These are phyloP conservation scores for Hevea brasiliensis DNA, from an alignment of 345 rosid species.

Conservation along the genomic window DNA sequence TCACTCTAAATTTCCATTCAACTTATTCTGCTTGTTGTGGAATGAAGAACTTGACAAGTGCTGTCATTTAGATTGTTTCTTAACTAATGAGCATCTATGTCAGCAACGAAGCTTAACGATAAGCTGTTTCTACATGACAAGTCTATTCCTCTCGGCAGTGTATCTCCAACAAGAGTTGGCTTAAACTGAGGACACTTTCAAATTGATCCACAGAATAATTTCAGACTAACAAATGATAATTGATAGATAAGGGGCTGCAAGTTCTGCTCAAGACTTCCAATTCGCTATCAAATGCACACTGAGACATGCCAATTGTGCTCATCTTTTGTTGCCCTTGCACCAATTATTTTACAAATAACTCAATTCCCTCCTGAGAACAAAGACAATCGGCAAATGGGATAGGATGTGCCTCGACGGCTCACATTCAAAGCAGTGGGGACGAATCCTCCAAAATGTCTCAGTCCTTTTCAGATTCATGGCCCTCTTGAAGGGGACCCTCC, in stretches of 20 bases:
- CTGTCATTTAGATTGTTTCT: no score
- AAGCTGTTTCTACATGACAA: no score
- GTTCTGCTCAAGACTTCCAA: neutral
- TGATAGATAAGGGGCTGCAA: no score
- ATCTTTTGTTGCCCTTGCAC: neutral
- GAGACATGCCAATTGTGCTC: neutral
- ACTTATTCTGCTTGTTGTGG: no score
- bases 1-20: neutral
- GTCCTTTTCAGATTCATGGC: constrained; percentile 14
- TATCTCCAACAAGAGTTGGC: no score
- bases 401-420: constrained; percentile 42
- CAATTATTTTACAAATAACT: constrained; percentile 27
- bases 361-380: neutral
- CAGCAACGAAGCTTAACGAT: no score
- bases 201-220: no score
- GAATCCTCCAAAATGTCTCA: constrained; percentile 19
- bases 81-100: no score
- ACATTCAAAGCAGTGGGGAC: constrained; percentile 32
- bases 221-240: neutral
- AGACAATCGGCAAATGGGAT: neutral
- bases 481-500: constrained; percentile 10
- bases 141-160: no score
- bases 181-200: no score
- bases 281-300: constrained; percentile 5
- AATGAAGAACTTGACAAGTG: no score